Conservation (phyloP, 2,329 filamentous ascomycete species). For the Aspergillus sp. region DNA sequence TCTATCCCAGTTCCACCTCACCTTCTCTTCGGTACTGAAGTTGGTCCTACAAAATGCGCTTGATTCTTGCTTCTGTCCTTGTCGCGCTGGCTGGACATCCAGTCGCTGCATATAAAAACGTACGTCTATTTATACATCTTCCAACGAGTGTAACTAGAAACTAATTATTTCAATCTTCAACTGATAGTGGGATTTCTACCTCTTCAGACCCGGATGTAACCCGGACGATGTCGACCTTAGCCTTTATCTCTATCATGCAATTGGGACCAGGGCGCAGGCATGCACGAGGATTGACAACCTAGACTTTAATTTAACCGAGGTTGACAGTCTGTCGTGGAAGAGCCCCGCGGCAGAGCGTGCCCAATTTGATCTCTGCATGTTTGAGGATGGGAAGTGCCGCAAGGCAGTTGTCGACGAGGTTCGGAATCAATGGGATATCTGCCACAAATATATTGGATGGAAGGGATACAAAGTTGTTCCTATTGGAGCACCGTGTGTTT, state of each 20-base stretch:
- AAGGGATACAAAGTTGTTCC: slow-evolving; percentile 2
- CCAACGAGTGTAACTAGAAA: not conserved
- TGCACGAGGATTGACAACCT: not conserved
- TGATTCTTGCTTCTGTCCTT: not conserved
- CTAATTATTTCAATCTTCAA: not conserved
- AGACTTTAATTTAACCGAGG: not conserved
- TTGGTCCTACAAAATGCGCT: not conserved
- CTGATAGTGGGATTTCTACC: not conserved
- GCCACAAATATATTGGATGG: not conserved
- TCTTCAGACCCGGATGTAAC: not conserved
- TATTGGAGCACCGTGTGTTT: not conserved
- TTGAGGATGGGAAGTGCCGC: not conserved
- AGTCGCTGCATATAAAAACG: not conserved
- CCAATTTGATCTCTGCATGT: slow-evolving; percentile 1
- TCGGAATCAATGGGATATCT: slow-evolving; percentile 2
- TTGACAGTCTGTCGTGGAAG: slow-evolving; percentile 1
- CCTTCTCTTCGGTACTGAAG: not conserved
- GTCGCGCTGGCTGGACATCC: not conserved
- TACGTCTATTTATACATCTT: not conserved
- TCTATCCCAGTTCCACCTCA: not conserved
- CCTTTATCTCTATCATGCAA: not conserved
- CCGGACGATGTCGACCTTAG: not conserved
- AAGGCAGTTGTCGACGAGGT: not conserved
- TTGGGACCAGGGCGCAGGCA: not conserved
- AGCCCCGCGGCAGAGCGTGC: not conserved